phyloP scores from a whole-genome alignment of 2,329 filamentous ascomycete genomes.

The Escovopsis weberi region DNA sequence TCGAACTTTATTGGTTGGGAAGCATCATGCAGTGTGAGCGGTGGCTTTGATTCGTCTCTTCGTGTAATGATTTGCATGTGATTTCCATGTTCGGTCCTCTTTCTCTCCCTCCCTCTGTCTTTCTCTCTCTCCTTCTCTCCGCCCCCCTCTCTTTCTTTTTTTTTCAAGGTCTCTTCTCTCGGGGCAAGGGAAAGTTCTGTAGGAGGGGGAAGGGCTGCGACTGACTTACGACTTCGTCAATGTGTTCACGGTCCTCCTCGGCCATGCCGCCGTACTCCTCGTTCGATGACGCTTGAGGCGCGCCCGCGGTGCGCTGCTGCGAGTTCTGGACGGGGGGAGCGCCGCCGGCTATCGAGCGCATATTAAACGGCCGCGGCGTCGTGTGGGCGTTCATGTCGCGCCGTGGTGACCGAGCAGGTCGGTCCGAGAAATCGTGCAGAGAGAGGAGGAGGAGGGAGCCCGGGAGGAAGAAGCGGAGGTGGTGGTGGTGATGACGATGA shows the following conservation, averaged over 20 bases:
- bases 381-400: slow-evolving; percentile 22
- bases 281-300: slow-evolving; percentile 20
- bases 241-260: slow-evolving; percentile 85
- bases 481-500: too few relatives aligned
- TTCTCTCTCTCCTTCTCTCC: too few relatives aligned
- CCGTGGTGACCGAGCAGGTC: background rate
- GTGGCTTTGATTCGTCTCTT: background rate
- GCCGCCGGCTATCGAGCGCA: slow-evolving; percentile 19
- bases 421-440: slow-evolving; percentile 1
- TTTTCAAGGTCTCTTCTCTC: too few relatives aligned
- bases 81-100: too few relatives aligned
- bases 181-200: background rate
- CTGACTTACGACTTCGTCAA: slow-evolving; percentile 71
- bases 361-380: slow-evolving; percentile 23
- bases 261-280: slow-evolving; percentile 38
- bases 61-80: too few relatives aligned
- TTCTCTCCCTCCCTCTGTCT: too few relatives aligned
- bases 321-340: slow-evolving; percentile 14
- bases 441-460: background rate
- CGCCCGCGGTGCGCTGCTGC: slow-evolving; percentile 13
- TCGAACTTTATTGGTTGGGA: slow-evolving; percentile 47
- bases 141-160: too few relatives aligned
- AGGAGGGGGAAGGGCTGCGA: background rate
- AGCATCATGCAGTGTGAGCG: slow-evolving; percentile 7
- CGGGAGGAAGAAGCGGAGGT: background rate